These are phyloP conservation scores for Pythium dissotocum DNA, from an alignment of 352 stramenopile genomes.

Conservation along the genomic window DNA sequence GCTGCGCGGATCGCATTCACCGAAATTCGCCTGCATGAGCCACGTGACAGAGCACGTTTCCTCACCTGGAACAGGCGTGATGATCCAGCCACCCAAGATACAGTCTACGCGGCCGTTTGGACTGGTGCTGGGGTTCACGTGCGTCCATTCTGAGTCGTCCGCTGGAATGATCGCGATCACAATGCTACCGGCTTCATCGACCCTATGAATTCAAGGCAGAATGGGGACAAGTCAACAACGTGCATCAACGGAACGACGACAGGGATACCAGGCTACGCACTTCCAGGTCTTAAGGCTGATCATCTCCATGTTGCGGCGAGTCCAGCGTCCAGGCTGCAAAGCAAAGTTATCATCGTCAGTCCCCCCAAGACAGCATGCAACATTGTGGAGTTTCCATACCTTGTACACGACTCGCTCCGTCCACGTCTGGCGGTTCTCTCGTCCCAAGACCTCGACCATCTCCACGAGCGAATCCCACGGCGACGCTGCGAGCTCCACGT, in stretches of 20 bases:
- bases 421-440: conserved; percentile 54
- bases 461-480: conserved; percentile 49
- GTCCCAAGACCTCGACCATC: conserved; percentile 44
- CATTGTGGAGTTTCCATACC: conserved; percentile 16
- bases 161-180: conserved; percentile 69
- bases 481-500: not conserved
- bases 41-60: conserved; percentile 70
- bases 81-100: conserved; percentile 68
- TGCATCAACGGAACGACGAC: not conserved
- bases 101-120: conserved; percentile 48
- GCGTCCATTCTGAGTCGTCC: conserved; percentile 36
- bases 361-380: not conserved
- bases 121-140: not conserved
- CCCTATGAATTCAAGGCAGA: conserved; percentile 26
- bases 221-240: no score
- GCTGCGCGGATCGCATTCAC: conserved; percentile 44
- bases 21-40: conserved; percentile 83
- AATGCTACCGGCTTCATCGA: conserved; percentile 69
- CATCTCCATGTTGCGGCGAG: conserved; percentile 44
- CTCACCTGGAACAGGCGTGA: conserved; percentile 56
- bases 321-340: conserved; percentile 33
- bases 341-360: not conserved
- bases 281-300: conserved; percentile 70
- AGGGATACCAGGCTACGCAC: conserved; percentile 25
- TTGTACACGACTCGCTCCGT: conserved; percentile 62